Evolutionary conservation across 257 asterid species (phyloP), one percentile per base, ranked within the genome.

Genomic region (Solanum acaule): DNA sequence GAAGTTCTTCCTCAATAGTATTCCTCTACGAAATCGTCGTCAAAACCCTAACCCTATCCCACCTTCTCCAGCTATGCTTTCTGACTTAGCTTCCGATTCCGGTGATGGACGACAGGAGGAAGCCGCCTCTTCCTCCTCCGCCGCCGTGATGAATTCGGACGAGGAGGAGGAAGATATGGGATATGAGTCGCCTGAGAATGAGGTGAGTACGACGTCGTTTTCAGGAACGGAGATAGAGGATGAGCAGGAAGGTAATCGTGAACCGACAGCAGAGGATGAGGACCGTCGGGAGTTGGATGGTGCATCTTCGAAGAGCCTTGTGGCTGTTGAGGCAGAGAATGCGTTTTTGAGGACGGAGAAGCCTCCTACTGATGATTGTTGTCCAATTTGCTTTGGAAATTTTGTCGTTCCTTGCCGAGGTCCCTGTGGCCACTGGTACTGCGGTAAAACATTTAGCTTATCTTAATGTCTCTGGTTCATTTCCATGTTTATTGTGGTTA

Each of bases 381-480:
- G 98, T 90, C 95, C 98, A 42, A 95, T 95, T 73, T 95, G 97
- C 92, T 95, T 94, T 86, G 91, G 91, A 34, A 81, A 72, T 76
- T 95, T 95, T 83, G 90, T 52, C 18, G 93, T 93, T 73, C 97
- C 98, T 37, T 94, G 96, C 88, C 91, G 93, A 49, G 96, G 93
- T 81, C 92, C 97, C 75, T 95, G 97, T 63, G 97, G 98, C 84
- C 98, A 95, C 89, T 95, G 98, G 98, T 95, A 93, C 90, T 95
- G 98, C 86, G 98, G 98, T 94, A 91, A 81, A 27, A 29, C 56
- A 18, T 31, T 82, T 31, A 49, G 70, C 46, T 49, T 18, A 16
- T 82, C 22, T 10, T 31, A 49, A 49, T 49, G 6, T 31, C 18
- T 31, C 18, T 31, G 86, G 71, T 10, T 82, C 10, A 49, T 82